Evolutionary conservation across 2,329 filamentous ascomycete genomes (phyloP), one percentile per base, ranked within the genome.

Genomic region (Nigrospora oryzae): DNA sequence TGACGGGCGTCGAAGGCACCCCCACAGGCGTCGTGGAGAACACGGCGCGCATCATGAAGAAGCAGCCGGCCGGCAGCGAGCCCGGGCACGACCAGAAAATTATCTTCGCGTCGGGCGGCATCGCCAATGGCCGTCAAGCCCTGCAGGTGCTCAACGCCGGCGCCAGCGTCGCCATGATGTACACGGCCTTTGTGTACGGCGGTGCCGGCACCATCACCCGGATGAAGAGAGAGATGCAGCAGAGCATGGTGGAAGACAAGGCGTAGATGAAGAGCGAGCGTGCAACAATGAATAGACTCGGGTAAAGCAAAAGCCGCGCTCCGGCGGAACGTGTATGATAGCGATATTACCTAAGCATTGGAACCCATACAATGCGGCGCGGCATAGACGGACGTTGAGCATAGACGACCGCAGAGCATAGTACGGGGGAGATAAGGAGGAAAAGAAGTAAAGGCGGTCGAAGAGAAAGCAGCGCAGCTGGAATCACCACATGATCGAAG

Each of bases 21-120:
- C 55, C 61, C 38, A 57, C 59, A 11, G 61, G 55, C 36, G 48
- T 58, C 38, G 49, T 55, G 11, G 54, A 56, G 44, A 51, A 49
- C 15, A 53, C 46, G 23, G 3, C 23, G 7, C 23, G 23, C 8
- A 28, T 28, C 7, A 28, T 28, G 23, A 28, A 6, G 23, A 52
- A 45, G 31, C 17, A 46, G 13, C 38, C 45, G 15, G 37, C 48
- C 3, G 45, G 19, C 32, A 44, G 46, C n/a, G 45, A 42, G 7
- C 37, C 49, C 33, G 56, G 53, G 46, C 33, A 43, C 2, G 51
- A 69, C 48, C 74, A 74, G 40, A 95, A 95, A 67, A 83, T 89
- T 43, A 85, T 98, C 49, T 97, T 97, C 60, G 91, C 91, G 1
- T 93, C 89, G 0, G 93, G 93, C 1, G 93, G 93, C 15, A 91